phyloP scores from a whole-genome alignment of 2,329 filamentous ascomycete genomes.

The Penicillium sp. region DNA sequence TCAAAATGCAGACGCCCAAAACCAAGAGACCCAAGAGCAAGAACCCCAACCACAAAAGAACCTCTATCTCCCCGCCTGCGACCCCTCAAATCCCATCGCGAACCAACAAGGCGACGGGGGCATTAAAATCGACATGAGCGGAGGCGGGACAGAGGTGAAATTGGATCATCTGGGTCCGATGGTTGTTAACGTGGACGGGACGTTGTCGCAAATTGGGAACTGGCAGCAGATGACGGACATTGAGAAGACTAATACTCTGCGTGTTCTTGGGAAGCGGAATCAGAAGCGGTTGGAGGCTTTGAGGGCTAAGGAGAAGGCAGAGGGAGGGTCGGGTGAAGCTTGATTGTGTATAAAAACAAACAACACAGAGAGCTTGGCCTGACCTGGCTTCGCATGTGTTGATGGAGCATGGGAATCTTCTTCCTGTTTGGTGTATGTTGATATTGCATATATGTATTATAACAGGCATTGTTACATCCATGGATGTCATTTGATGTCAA shows the following conservation, averaged over 20 bases:
- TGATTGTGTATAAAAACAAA: neutral
- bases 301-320: constrained; percentile 32
- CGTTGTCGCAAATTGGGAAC: constrained; percentile 67
- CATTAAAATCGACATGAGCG: constrained; percentile 73
- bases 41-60: constrained; percentile 2
- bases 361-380: neutral
- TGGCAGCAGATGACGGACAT: constrained; percentile 69
- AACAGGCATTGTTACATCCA: neutral
- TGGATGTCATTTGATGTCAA: neutral
- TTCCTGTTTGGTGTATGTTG: neutral
- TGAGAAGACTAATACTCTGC: constrained; percentile 65
- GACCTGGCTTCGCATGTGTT: neutral
- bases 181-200: constrained; percentile 71
- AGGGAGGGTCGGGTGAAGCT: neutral
- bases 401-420: neutral
- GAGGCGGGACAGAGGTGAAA: constrained; percentile 46
- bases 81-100: constrained; percentile 51
- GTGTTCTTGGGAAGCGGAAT: constrained; percentile 67
- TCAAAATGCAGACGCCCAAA: neutral
- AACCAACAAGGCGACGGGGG: constrained; percentile 55
- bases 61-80: constrained; percentile 66
- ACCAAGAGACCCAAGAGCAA: constrained; percentile 9
- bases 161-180: constrained; percentile 70
- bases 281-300: constrained; percentile 59
- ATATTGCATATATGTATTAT: neutral